Conservation (phyloP, 164 flowering plant species). For the Berberis thunbergii region DNA sequence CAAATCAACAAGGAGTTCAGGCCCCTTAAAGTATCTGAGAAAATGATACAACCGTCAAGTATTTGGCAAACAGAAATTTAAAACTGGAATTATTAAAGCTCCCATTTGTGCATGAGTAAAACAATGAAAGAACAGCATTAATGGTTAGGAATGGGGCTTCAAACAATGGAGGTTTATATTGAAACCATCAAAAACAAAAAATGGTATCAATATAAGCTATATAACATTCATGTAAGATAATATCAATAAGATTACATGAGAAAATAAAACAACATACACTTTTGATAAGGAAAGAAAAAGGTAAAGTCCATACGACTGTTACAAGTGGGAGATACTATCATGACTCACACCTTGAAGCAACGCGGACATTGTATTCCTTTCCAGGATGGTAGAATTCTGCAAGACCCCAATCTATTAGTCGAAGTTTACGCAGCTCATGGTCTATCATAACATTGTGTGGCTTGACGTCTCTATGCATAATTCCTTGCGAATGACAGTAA, state of each 20-base stretch:
- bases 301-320: too few relatives aligned
- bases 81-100: neutral
- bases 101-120: neutral
- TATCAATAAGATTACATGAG: too few relatives aligned
- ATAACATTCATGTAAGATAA: too few relatives aligned
- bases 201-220: too few relatives aligned
- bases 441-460: slow-evolving; percentile 86
- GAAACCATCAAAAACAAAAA: too few relatives aligned
- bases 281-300: too few relatives aligned
- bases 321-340: too few relatives aligned
- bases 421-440: slow-evolving; percentile 64
- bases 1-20: slow-evolving; percentile 66
- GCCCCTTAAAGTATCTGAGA: slow-evolving; percentile 57
- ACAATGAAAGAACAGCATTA: neutral
- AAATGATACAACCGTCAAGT: neutral
- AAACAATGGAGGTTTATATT: neutral
- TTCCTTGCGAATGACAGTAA: slow-evolving; percentile 76
- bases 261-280: neutral
- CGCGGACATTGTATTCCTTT: slow-evolving; percentile 76
- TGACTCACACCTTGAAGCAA: slow-evolving; percentile 55
- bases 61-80: neutral
- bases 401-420: slow-evolving; percentile 76
- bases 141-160: neutral
- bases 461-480: slow-evolving; percentile 80
- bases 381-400: slow-evolving; percentile 79